Base-by-base conservation (phyloP, 345 rosid species). In the Punica granatum region DNA sequence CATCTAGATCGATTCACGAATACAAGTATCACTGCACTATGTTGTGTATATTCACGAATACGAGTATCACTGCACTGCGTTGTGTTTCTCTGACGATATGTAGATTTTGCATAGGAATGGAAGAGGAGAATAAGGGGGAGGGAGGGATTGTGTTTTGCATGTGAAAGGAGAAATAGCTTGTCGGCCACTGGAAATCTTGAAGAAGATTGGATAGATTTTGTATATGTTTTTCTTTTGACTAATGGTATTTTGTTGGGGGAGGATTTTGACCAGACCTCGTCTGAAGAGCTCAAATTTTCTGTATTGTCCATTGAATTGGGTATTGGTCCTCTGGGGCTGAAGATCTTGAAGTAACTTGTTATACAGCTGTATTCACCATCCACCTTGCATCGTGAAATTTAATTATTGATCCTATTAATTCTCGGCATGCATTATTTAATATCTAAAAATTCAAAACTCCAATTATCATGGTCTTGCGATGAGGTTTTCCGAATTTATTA, bases 231-330 rank as follows among this genome's bases (percentile, higher is more conserved):
- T 14, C 61, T 56, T 56, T 56, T 56, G 61, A 56, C 61, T 56
- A 56, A 56, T 28, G 13, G 54, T 21, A 26, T 26, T 9, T 18
- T 12, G 12, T 1, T 28, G 18, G 25, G 18, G 61, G 33, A 28
- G 58, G 2, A 26, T 13, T 66, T 66, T 66, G 69, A 66, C 69
- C 41, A 49, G 69, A 66, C 69, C 69, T 66, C 69, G 69, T 66
- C n/a, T 23, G 60, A 14, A 49, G 61, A 49, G 69, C 69, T 13
- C 30, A 3, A 4, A 4, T 37, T 5, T 37, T 37, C 5, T 37
- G 41, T 37, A 4, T 37, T 37, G n/a, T n/a, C n/a, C n/a, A n/a
- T n/a, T n/a, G n/a, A n/a, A 46, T 26, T 7, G 11, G 61, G 33
- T 4, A 10, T 26, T 56, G 61, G 34, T 26, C 61, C 26, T 53